Evolutionary conservation across 2,329 filamentous ascomycete species (phyloP), one percentile per base, ranked within the genome.

Genomic region (Volutella citrinella): DNA sequence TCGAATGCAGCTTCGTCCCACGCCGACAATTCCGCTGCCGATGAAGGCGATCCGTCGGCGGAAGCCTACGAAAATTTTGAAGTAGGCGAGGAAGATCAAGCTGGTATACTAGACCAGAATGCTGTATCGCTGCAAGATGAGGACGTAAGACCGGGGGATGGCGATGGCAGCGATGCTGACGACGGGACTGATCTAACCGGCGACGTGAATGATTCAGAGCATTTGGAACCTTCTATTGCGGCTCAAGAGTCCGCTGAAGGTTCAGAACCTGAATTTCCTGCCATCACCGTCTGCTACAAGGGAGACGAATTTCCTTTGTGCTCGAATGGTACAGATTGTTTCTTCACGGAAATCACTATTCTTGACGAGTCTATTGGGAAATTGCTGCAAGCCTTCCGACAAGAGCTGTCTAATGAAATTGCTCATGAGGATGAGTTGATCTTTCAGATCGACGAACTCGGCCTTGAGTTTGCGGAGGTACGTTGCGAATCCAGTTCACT

Each of bases 401-500:
- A 55, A 7, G 69, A 74, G 42, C 59, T 76, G 11, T 52, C 57
- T 13, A 60, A 65, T 23, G 73, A 75, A 32, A 51, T 76, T 4
- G 53, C 57, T 6, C 37, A 56, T 5, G 60, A 65, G 13, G 72
- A 76, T 32, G 71, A 76, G 36, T 54, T 76, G 25, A 60, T 68
- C n/a, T 62, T 75, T 24, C 68, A 72, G 38, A 56, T 76, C 28
- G 69, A 75, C 18, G 67, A 73, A 38, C 63, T 76, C 24, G 70
- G 69, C 8, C 58, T 76, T 19, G 71, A 76, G 51, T 74, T 75
- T 51, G 59, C 68, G 14, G 71, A 76, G 59, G 69, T 71, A 57
- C 43, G 66, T 22, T 8, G 9, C 12, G 9, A 22, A 8, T 22
- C 12, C 20, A 22, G 20, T 8, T 22, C 20, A 22, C 12, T n/a